Percentiles rank a stretch among this genome's conserved stretches.
Evolutionary conservation across 768 basidiomycete genomes (phyloP).

Genomic region (Suillus bovinus): DNA sequence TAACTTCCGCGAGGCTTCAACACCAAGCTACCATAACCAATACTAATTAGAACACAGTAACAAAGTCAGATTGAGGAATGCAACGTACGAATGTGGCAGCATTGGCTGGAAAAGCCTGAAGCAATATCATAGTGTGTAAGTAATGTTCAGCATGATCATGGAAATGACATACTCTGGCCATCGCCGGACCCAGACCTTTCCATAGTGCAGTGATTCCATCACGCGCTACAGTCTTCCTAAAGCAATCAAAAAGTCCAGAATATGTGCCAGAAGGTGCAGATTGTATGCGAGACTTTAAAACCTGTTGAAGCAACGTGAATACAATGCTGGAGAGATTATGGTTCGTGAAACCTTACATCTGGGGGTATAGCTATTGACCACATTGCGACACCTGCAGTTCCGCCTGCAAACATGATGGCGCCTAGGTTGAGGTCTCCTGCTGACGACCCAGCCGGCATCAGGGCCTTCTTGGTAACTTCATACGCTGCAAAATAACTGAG

Average conservation of each 20-base stretch:
- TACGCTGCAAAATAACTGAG: constrained; percentile 94
- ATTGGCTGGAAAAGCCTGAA: constrained; percentile 93
- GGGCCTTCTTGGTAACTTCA: constrained; percentile 85
- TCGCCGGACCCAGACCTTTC: constrained; percentile 98
- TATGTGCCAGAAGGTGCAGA: constrained; percentile 98
- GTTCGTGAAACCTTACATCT: constrained; percentile 61
- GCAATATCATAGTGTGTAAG: background rate
- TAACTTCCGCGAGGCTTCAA: constrained; percentile 84
- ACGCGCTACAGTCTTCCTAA: constrained; percentile 84
- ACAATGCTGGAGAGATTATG: background rate
- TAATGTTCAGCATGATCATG: background rate
- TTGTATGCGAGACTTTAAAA: constrained; percentile 93
- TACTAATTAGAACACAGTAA: background rate
- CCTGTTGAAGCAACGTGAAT: constrained; percentile 47
- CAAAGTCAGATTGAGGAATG: constrained; percentile 5
- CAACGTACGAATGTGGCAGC: constrained; percentile 86
- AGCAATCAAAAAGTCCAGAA: constrained; percentile 89
- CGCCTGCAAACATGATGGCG: constrained; percentile 89
- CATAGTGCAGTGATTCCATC: constrained; percentile 89
- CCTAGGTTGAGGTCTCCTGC: constrained; percentile 80
- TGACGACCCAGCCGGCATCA: constrained; percentile 82
- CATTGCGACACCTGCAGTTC: constrained; percentile 95
- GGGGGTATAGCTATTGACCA: constrained; percentile 98
- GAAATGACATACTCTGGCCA: constrained; percentile 70
- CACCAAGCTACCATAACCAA: constrained; percentile 67